phyloP scores from a whole-genome alignment of 345 rosid species.

The Populus pruinosa region DNA sequence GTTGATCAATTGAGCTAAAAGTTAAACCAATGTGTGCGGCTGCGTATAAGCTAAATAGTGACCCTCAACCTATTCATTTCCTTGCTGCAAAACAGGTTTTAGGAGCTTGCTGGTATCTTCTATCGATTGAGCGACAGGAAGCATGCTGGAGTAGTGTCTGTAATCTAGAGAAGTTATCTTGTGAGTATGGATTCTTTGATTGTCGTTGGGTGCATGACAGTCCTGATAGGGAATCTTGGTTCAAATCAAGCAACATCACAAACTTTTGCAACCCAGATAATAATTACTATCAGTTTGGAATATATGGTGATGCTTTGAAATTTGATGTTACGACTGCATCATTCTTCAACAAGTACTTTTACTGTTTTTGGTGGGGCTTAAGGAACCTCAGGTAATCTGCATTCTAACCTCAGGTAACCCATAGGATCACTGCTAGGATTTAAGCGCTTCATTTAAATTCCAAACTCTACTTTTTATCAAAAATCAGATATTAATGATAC shows the following conservation, averaged over 20 bases:
- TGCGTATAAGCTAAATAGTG: background rate
- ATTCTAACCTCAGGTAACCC: background rate
- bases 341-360: conserved; percentile 78
- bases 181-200: conserved; percentile 61
- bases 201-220: conserved; percentile 39
- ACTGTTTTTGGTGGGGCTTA: conserved; percentile 97
- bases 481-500: too few species aligned
- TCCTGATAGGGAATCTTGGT: conserved; percentile 51
- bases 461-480: background rate
- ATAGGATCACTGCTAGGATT: background rate
- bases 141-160: conserved; percentile 82
- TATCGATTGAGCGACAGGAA: conserved; percentile 76
- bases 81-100: conserved; percentile 46
- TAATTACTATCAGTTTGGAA: conserved; percentile 61
- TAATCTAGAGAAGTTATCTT: conserved; percentile 39
- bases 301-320: conserved; percentile 66
- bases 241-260: conserved; percentile 58
- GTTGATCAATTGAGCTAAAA: too few species aligned
- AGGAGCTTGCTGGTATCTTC: conserved; percentile 97
- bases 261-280: conserved; percentile 44
- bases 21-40: too few species aligned
- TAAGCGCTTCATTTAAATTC: background rate
- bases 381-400: conserved; percentile 63
- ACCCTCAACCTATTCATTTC: background rate
- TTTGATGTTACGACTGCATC: conserved; percentile 49